Evolutionary conservation across 192 early-diverging fungal species (phyloP), one percentile per base, ranked within the genome.

Genomic region (Chytriomyces sp.): DNA sequence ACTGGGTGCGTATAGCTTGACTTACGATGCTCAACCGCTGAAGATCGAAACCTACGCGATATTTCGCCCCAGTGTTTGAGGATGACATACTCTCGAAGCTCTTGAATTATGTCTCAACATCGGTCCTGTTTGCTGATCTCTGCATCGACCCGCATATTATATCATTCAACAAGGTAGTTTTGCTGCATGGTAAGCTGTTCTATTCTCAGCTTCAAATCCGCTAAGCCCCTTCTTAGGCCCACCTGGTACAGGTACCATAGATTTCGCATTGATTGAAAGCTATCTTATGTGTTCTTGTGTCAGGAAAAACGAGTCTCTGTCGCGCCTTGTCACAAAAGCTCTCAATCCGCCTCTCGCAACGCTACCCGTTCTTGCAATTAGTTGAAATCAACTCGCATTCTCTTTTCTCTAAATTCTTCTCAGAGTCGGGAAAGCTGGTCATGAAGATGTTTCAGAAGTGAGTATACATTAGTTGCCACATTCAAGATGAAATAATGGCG

Each of bases 321-420:
- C 64, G 78, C 34, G 90, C 85, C 1, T 69, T 92, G 30, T 88
- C 91, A 28, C 80, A 83, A 76, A 89, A 87, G 58, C 62, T 89
- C 14, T 69, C 88, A 0, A 85, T 91, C 52, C 74, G 90, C 30
- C 71, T 90, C n/a, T 61, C 77, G 25, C 72, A 81, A 38, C 77
- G 88, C 36, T 90, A 83, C 59, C 31, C 78, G 22, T 73, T 80
- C 33, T 75, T 81, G 0, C 88, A 85, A 53, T 78, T 93, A 2
- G 75, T 89, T 32, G 90, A 93, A 77, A 91, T 93, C 76, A 91
- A 91, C 68, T 83, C 84, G 30, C 90, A 90, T 73, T 86, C 84
- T 36, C 55, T 93, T 26, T 91, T 93, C 63, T 89, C 87, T 57
- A 93, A 93, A 71, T 93, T 86, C 81, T 93, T 89, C 72, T 86